A percentile compares a stretch with the other conserved stretches of the same genome.
phyloP scores from a whole-genome alignment of 805 yeast species.

The Jamesozyma piceae region DNA sequence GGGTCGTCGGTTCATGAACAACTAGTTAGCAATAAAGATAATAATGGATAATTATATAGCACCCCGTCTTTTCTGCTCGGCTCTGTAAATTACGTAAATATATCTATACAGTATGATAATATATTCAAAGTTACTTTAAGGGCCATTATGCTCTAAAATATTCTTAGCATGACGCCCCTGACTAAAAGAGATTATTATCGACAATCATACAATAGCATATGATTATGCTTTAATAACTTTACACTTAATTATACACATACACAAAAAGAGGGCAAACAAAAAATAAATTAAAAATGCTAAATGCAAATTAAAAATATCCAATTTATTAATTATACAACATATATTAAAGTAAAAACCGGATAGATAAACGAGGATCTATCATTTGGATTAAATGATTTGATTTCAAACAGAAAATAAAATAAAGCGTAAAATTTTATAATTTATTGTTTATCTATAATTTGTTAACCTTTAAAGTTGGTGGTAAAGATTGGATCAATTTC shows the following conservation, averaged over 20 bases:
- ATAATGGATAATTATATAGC: no score
- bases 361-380: conserved; percentile 1
- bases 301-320: conserved; percentile 4
- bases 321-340: conserved; percentile 4
- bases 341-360: conserved; percentile 1
- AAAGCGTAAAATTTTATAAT: neutral
- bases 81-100: no score
- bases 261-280: neutral
- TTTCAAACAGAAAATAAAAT: neutral
- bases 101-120: no score
- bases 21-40: neutral
- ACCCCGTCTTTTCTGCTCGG: no score
- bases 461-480: conserved; percentile 79
- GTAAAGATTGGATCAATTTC: conserved; percentile 94
- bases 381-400: neutral
- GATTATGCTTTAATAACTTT: no score
- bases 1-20: neutral
- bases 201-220: no score
- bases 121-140: no score
- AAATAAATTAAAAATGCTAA: neutral
- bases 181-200: no score
- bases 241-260: no score
- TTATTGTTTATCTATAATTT: conserved; percentile 28
- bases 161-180: no score
- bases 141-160: no score